phyloP scores from a whole-genome alignment of 495 filamentous ascomycete species.

The Talaromyces nanjingensis region DNA sequence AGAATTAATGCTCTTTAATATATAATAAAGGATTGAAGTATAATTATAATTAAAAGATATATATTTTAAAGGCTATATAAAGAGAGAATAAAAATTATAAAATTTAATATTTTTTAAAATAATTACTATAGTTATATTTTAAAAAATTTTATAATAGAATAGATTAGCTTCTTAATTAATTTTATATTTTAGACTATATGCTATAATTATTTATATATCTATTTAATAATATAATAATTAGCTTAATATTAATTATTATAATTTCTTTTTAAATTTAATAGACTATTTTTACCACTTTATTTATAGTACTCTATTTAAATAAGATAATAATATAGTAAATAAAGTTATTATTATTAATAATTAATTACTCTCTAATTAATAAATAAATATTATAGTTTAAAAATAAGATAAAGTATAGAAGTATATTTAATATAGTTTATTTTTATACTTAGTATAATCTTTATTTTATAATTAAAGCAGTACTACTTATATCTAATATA shows the following conservation, averaged over 20 bases:
- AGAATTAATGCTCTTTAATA: neutral
- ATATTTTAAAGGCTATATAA: no score
- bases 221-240: neutral
- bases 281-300: neutral
- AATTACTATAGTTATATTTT: no score
- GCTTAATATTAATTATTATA: neutral
- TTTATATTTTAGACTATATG: neutral
- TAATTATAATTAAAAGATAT: no score
- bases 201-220: neutral
- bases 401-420: neutral
- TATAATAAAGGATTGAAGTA: no score
- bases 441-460: neutral
- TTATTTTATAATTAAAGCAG: neutral
- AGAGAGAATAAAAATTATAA: no score
- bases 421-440: neutral
- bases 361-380: neutral
- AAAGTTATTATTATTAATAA: neutral
- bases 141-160: neutral
- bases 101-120: no score
- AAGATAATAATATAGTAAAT: neutral
- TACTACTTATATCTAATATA: neutral
- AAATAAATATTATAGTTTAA: neutral
- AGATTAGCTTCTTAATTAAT: neutral
- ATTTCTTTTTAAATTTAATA: neutral
- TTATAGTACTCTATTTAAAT: neutral